phyloP scores from a whole-genome alignment of 176 grass and related monocot species.

The Oryza meyeriana region DNA sequence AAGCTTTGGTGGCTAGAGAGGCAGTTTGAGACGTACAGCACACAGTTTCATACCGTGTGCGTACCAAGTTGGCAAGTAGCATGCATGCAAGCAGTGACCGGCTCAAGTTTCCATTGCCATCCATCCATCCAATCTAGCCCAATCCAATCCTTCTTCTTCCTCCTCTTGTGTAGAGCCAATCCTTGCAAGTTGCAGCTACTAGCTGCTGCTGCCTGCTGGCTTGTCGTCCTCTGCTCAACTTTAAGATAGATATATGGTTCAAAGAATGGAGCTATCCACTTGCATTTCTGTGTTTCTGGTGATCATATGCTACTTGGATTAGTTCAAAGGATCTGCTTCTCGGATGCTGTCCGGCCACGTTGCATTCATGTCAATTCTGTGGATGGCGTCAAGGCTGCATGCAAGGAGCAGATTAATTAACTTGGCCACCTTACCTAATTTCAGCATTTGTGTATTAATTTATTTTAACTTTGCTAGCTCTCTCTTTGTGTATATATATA shows the following conservation, averaged over 20 bases:
- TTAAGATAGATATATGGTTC: slow-evolving; percentile 11
- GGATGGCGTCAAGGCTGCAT: not conserved
- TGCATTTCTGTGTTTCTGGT: not conserved
- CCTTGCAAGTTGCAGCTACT: not conserved
- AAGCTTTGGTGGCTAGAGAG: not conserved
- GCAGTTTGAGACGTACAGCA: slow-evolving; percentile 1
- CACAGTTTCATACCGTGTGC: slow-evolving; percentile 1
- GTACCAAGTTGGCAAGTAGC: not conserved
- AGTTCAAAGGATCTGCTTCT: slow-evolving; percentile 12
- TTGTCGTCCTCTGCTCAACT: not conserved
- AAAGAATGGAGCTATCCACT: slow-evolving; percentile 7
- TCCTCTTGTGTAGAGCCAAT: not conserved
- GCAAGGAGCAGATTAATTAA: not conserved
- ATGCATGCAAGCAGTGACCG: not conserved
- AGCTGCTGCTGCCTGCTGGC: not conserved
- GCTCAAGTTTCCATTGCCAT: slow-evolving; percentile 13
- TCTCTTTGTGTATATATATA: not conserved
- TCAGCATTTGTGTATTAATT: not conserved
- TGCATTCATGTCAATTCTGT: slow-evolving; percentile 22
- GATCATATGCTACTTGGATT: not conserved
- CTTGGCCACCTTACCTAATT: not conserved
- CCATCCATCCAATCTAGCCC: not conserved
- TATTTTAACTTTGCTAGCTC: not conserved
- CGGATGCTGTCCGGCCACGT: not conserved
- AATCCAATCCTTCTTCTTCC: not conserved